Conservation (phyloP, 306 rosid species). For the Ceratonia siliqua region DNA sequence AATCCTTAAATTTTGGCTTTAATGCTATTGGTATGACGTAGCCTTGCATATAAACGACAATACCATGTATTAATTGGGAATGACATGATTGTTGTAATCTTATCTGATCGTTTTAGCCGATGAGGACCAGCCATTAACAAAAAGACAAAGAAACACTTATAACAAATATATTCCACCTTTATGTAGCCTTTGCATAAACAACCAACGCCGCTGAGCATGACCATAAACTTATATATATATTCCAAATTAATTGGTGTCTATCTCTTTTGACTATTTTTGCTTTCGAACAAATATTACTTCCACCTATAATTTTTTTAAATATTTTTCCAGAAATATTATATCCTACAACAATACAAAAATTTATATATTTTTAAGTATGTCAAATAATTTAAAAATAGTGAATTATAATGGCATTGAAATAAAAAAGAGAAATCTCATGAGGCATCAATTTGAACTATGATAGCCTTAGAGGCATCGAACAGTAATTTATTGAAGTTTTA, state of each 20-base stretch:
- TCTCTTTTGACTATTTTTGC: slow-evolving; percentile 38
- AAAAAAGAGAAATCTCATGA: no score
- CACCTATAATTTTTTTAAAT: no score
- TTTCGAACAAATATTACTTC: no score
- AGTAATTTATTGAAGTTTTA: no score
- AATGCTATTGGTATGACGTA: slow-evolving; percentile 37
- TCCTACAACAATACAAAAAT: no score
- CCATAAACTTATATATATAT: slow-evolving; percentile 28
- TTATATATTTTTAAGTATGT: no score
- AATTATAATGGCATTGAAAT: no score
- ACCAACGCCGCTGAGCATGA: slow-evolving; percentile 37
- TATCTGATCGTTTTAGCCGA: slow-evolving; percentile 31
- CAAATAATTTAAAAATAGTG: no score
- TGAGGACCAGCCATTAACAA: slow-evolving; percentile 31
- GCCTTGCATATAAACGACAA: neutral
- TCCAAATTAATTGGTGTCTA: slow-evolving; percentile 40
- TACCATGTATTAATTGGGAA: slow-evolving; percentile 3
- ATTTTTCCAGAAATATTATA: no score
- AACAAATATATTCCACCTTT: slow-evolving; percentile 41
- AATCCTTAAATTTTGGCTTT: slow-evolving; percentile 52
- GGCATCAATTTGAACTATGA: no score
- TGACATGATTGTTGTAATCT: slow-evolving; percentile 18
- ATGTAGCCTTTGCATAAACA: slow-evolving; percentile 16
- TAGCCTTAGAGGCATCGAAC: no score
- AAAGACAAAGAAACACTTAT: slow-evolving; percentile 24